phyloP scores from a whole-genome alignment of 495 filamentous ascomycete genomes.

The Neurospora sp. region DNA sequence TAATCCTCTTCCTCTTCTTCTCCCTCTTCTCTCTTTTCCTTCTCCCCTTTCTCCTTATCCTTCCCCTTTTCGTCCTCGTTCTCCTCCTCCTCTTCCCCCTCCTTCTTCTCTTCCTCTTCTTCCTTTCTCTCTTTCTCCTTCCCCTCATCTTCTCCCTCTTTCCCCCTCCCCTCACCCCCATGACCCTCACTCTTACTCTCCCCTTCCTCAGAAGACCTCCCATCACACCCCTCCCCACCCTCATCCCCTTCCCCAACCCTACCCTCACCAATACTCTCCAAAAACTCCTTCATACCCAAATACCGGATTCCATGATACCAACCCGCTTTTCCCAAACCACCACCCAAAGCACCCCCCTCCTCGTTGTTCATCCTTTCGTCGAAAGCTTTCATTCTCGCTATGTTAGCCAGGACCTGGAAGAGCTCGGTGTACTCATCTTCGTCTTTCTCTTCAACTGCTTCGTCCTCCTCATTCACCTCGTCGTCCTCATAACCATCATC shows the following conservation, averaged over 20 bases:
- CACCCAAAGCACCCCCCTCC: background rate
- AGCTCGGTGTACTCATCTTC: background rate
- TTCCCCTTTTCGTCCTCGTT: background rate
- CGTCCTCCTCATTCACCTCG: background rate
- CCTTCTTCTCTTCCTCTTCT: background rate
- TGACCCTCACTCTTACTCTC: conserved; percentile 13
- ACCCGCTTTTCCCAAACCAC: background rate
- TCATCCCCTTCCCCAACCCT: conserved; percentile 7
- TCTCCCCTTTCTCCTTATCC: background rate
- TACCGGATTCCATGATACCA: background rate
- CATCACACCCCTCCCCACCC: conserved; percentile 4
- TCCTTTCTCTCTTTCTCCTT: background rate
- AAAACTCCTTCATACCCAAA: background rate
- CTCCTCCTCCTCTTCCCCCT: background rate
- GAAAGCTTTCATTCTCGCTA: background rate
- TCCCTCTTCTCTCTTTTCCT: background rate
- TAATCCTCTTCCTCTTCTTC: background rate
- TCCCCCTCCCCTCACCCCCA: background rate
- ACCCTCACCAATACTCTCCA: conserved; percentile 6
- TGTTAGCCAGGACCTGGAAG: background rate
- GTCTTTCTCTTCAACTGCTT: background rate
- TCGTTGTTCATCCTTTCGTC: background rate
- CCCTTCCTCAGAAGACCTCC: background rate
- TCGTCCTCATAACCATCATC: background rate
- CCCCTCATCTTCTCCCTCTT: background rate